Base-by-base conservation (phyloP, 495 filamentous ascomycete species). In the Cladorrhinum samala region DNA sequence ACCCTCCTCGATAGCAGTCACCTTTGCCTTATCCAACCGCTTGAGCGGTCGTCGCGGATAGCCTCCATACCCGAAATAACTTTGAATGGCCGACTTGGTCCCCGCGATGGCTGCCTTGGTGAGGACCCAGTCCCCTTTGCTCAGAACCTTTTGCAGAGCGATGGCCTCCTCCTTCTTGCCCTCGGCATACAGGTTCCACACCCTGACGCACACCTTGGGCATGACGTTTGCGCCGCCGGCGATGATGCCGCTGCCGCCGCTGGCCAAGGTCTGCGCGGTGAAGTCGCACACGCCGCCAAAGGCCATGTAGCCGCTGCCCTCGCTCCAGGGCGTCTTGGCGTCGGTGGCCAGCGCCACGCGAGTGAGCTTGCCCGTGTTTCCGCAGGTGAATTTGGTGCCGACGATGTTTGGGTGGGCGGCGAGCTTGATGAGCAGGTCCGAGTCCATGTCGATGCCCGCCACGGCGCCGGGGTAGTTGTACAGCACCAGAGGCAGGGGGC, bases 381-480 rank as follows among this genome's bases (percentile, higher is more conserved):
- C 89, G 62, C 89, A 92, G 18, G 89, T 94, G 77, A 95, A 95
- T 67, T 94, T 94, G 43, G 88, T 91, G 46, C 89, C 88, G 53
- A 88, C 73, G 60, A 95, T 85, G 66, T 95, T 94, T 45, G 85
- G 84, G 65, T 94, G 88, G 56, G 84, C 70, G 18, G 86, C 88
- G 39, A 95, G 81, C 62, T 77, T 81, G 67, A 93, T 89, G 57
- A 94, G 80, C 46, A 93, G 78, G 64, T 95, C 89, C 30, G 84
- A 88, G 76, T 92, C 89, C 86, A 95, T 88, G 65, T 94, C 89
- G 61, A 95, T 88, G 23, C 89, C 89, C n/a, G 87, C 82, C 4
- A 94, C 89, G 33, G 89, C 89, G 33, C 89, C 89, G 1, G 89
- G 89, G 71, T 94, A 94, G 75, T 95, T 94, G 75, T 94, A 93